These are phyloP conservation scores for Nothomitra cinnamomea DNA, from an alignment of 2,329 filamentous ascomycete genomes.

Conservation along the genomic window DNA sequence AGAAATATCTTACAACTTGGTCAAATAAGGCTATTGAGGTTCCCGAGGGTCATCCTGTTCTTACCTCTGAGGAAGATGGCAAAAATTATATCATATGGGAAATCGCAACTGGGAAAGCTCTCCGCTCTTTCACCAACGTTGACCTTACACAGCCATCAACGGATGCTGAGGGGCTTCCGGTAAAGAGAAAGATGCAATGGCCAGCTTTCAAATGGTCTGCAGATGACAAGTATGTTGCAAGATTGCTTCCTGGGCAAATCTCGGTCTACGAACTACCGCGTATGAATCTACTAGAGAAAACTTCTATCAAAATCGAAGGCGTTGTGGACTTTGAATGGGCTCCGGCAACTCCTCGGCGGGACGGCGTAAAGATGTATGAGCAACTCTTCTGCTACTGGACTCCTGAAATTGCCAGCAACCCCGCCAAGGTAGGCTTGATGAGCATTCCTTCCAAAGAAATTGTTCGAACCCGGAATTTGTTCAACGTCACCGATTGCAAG, in stretches of 20 bases:
- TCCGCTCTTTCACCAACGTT: conserved; percentile 85
- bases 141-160: conserved; percentile 50
- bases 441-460: conserved; percentile 88
- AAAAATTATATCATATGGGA: conserved; percentile 99
- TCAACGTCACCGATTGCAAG: conserved; percentile 95
- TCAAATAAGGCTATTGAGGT: conserved; percentile 86
- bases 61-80: conserved; percentile 84
- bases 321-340: conserved; percentile 98
- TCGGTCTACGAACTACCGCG: conserved; percentile 78
- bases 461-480: conserved; percentile 85
- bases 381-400: conserved; percentile 98
- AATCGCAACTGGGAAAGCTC: conserved; percentile 69
- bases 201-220: conserved; percentile 99
- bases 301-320: conserved; percentile 87
- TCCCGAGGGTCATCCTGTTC: conserved; percentile 70
- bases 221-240: conserved; percentile 91
- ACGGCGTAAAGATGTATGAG: conserved; percentile 80
- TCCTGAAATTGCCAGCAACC: conserved; percentile 93
- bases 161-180: conserved; percentile 44
- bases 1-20: conserved; percentile 93
- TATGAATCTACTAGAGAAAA: conserved; percentile 83
- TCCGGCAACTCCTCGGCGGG: conserved; percentile 62
- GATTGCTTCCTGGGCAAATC: conserved; percentile 76
- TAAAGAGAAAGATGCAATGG: conserved; percentile 92
- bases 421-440: conserved; percentile 93